Evolutionary conservation across 345 rosid genomes (phyloP), one percentile per base, ranked within the genome.

Genomic region (Moringa oleifera): DNA sequence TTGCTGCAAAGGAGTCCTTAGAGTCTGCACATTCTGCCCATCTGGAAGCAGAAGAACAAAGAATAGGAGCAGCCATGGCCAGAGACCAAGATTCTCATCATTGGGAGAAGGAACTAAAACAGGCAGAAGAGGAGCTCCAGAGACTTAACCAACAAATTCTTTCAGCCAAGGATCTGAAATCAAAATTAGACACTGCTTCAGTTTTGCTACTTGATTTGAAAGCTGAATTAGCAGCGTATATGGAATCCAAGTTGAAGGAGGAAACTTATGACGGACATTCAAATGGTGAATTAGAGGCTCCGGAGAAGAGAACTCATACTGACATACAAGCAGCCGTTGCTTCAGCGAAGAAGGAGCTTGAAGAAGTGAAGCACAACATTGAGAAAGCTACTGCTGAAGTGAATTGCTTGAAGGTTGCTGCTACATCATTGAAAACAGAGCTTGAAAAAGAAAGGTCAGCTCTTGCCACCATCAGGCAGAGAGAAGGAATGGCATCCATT

Each of bases 1-100:
- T 93, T 70, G 80, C 94, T 58, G 63, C 89, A 21, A 93, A 88
- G 69, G 92, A 93, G 75, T 70, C 90, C 49, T 67, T 90, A 51
- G 96, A 90, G 69, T 84, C 90, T 53, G 92, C 97, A 7, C 98
- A 93, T 71, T 87, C 97, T 60, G 80, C 97, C 20, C 97, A 90
- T 73, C 63, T 93, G 78, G 97, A 93, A 68, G 98, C 97, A 2
- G 98, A 93, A 81, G 97, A 90, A 37, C 83, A 78, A 62, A 87
- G 89, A 65, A 78, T 93, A 10, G 96, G 96, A 62, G 94, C 94
- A 25, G 83, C 89, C 33, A 73, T 90, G 84, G 83, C 85, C 47
- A 84, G 75, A 59, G 98, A 93, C 71, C 96, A 88, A 67, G 97
- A 93, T 60, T 76, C 81, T 55, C 80, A 81, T 36, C 69, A 67